These are phyloP conservation scores for Kwoniella dejecticola DNA, from an alignment of 768 basidiomycete species.

Conservation along the genomic window DNA sequence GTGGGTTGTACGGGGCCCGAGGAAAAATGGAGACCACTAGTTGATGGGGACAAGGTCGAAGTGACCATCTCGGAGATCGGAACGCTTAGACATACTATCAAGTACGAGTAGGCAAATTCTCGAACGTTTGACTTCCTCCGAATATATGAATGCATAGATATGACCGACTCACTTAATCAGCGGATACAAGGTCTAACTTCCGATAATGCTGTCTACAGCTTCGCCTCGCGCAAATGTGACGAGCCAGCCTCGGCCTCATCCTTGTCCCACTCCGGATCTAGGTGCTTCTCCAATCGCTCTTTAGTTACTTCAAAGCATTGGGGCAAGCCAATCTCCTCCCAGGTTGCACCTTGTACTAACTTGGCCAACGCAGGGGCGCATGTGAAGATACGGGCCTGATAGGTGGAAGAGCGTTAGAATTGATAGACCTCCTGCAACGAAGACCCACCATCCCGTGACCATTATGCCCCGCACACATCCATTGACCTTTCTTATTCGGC, in stretches of 20 bases:
- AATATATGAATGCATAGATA: too few species aligned
- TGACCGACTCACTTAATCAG: too few species aligned
- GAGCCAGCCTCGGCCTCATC: conserved; percentile 8
- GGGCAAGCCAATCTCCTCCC: conserved; percentile 34
- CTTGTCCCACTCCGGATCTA: background rate
- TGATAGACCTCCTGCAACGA: background rate
- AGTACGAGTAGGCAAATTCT: too few species aligned
- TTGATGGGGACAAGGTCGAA: too few species aligned
- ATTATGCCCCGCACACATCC: conserved; percentile 40
- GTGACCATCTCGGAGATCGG: too few species aligned
- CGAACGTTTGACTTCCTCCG: too few species aligned
- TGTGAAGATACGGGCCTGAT: conserved; percentile 43
- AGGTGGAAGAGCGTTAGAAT: background rate
- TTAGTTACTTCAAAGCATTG: conserved; percentile 34
- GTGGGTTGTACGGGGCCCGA: too few species aligned
- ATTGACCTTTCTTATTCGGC: conserved; percentile 43
- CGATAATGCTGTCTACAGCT: too few species aligned
- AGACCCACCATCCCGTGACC: conserved; percentile 33
- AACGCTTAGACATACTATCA: too few species aligned
- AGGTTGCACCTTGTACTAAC: conserved; percentile 31
- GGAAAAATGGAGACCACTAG: too few species aligned
- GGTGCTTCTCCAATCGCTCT: conserved; percentile 24
- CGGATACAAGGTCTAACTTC: too few species aligned
- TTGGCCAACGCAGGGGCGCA: conserved; percentile 41
- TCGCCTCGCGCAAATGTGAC: too few species aligned